Base-by-base conservation (phyloP, 192 early-diverging fungal genomes). In the Coemansia javaensis region DNA sequence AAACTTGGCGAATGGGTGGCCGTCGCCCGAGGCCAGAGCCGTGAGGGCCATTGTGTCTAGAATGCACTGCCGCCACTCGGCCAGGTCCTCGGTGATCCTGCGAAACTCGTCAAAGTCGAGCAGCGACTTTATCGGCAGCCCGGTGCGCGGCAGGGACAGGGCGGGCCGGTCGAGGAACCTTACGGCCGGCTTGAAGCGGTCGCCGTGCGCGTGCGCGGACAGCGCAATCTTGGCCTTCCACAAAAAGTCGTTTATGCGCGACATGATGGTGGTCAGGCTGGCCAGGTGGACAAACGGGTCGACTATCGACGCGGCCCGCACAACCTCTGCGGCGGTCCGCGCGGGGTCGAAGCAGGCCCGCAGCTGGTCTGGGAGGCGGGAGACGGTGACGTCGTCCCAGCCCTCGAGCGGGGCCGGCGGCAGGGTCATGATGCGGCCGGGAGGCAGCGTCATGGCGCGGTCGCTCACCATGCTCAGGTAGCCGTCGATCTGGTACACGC, bases 391-490 rank as follows among this genome's bases (percentile, higher is more conserved):
- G 22, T 68, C 45, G 40, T 68, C 66, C 66, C 66, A 68, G 12
- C 53, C 44, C 13, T 30, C 32, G 18, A 48, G 35, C 7, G 66
- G 56, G 13, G 58, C 53, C 10, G 66, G 59, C 15, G 25, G 44
- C 11, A 41, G 44, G 5, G 51, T 50, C 7, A 56, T 40, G 13
- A 51, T 12, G 7, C 59, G 66, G 22, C 20, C 33, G 7, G 46
- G 40, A 32, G 49, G 40, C 22, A 68, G 25, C 0, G 58, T 56
- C 58, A 56, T 53, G 7, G 53, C 40, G 28, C 66, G 47, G 34
- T 61, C 59, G 40, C 53, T 61, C n/a, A 68, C 33, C 31, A 68
- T 17, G 30, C 38, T 34, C 53, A 56, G 53, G 18, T 68, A 68
- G 20, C 47, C 55, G 38, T 68, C 66, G 16, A 60, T 56, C 21